Conservation (phyloP, 169 alveolate genomes). For the Theileria parva region DNA sequence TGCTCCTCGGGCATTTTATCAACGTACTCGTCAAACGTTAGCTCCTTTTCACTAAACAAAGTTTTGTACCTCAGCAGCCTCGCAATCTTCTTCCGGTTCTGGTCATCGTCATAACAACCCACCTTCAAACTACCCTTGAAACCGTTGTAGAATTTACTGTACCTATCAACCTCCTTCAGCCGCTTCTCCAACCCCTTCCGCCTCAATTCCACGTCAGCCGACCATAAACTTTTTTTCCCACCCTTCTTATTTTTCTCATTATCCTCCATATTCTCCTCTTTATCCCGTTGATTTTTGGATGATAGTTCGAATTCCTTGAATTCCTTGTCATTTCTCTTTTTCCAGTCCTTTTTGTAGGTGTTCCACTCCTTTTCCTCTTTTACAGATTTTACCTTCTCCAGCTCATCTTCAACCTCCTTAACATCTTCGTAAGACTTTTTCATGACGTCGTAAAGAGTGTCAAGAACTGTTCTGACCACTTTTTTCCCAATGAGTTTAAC, state of each 20-base stretch:
- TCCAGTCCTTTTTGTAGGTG: constrained; percentile 78
- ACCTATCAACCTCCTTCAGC: constrained; percentile 75
- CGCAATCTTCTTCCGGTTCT: constrained; percentile 89
- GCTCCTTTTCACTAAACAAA: constrained; percentile 79
- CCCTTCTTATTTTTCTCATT: constrained; percentile 83
- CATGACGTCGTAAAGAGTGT: constrained; percentile 89
- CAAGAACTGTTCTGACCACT: constrained; percentile 94
- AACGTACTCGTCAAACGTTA: constrained; percentile 88
- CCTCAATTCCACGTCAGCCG: constrained; percentile 81
- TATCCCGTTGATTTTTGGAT: constrained; percentile 93
- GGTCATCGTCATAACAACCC: constrained; percentile 95
- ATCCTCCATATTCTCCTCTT: constrained; percentile 88
- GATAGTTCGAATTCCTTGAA: constrained; percentile 88
- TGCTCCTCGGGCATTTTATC: constrained; percentile 91
- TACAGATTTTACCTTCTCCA: constrained; percentile 80
- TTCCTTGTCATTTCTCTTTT: constrained; percentile 76
- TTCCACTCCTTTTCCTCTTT: constrained; percentile 77
- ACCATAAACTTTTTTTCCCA: constrained; percentile 73
- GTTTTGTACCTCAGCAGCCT: constrained; percentile 89
- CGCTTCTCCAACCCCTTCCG: constrained; percentile 75
- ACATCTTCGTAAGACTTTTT: constrained; percentile 83
- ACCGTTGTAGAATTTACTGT: constrained; percentile 87
- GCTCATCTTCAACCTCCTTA: constrained; percentile 76
- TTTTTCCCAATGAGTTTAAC: constrained; percentile 93
- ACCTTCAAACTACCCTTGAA: constrained; percentile 90